These are phyloP conservation scores for Starmerella sp. DNA, from an alignment of 805 yeast genomes.

Conservation along the genomic window DNA sequence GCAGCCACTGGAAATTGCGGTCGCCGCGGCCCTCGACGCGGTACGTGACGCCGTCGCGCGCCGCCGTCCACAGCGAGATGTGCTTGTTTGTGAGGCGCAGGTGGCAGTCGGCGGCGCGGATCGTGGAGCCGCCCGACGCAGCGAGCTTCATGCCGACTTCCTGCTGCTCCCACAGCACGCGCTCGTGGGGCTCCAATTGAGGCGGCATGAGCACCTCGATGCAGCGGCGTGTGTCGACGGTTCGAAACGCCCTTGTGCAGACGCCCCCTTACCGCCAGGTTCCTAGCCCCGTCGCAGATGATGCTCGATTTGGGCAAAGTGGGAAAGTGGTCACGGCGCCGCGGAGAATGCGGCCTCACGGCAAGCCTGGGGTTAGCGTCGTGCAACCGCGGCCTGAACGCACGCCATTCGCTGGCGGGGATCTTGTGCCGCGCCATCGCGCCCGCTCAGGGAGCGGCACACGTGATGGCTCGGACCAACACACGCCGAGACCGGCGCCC, in stretches of 20 bases:
- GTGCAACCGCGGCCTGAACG: too few species aligned
- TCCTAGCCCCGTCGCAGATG: neutral
- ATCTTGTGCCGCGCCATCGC: too few species aligned
- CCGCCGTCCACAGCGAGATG: slow-evolving; percentile 13
- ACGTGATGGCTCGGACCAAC: neutral
- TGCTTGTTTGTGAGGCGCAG: slow-evolving; percentile 19
- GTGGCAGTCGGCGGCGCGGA: slow-evolving; percentile 1
- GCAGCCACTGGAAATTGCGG: slow-evolving; percentile 20
- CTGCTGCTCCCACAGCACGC: neutral
- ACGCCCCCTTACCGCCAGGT: too few species aligned
- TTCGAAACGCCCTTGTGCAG: too few species aligned
- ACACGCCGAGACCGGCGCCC: neutral
- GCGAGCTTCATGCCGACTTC: slow-evolving; percentile 7
- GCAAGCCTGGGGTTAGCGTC: too few species aligned
- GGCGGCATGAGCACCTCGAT: neutral
- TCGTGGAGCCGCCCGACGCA: slow-evolving; percentile 10
- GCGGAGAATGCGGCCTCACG: too few species aligned
- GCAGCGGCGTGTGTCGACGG: too few species aligned
- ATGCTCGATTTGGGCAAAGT: too few species aligned
- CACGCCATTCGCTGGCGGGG: too few species aligned
- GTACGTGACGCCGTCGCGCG: slow-evolving; percentile 16
- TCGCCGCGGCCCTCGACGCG: slow-evolving; percentile 25
- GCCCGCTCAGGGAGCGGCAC: neutral
- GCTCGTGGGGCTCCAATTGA: slow-evolving; percentile 10
- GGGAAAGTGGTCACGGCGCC: too few species aligned